phyloP scores from a whole-genome alignment of 2,329 filamentous ascomycete species.

The Trichoderma polysporum region DNA sequence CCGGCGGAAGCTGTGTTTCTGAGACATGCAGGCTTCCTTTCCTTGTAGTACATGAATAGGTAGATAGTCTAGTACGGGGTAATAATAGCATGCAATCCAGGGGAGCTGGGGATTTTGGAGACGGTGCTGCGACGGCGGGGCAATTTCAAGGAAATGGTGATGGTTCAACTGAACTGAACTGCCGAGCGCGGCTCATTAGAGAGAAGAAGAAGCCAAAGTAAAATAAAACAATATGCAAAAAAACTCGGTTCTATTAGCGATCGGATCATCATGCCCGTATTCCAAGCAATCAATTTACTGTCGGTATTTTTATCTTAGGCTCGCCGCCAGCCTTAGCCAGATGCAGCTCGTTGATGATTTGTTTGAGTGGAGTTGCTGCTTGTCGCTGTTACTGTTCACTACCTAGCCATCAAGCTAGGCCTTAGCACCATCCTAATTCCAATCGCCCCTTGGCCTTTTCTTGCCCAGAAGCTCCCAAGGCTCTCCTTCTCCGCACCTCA shows the following conservation, averaged over 20 bases:
- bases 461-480: not conserved
- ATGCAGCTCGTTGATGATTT: conserved; percentile 9
- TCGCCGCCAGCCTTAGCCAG: not conserved
- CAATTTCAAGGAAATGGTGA: not conserved
- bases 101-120: not conserved
- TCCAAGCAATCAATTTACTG: no score
- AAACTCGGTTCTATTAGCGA: not conserved
- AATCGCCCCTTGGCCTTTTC: no score
- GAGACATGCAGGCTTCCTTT: not conserved
- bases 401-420: not conserved
- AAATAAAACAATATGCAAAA: not conserved
- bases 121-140: not conserved
- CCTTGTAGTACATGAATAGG: no score
- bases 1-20: not conserved
- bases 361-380: not conserved
- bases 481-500: conserved; percentile 29
- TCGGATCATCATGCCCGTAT: not conserved
- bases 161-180: not conserved
- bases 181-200: not conserved
- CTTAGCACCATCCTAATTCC: not conserved
- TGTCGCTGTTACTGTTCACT: no score
- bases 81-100: not conserved
- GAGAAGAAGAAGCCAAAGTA: not conserved
- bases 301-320: not conserved
- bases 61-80: not conserved